phyloP scores from a whole-genome alignment of 1,139 yeast genomes.

The Sugiyamaella grinbergsii region DNA sequence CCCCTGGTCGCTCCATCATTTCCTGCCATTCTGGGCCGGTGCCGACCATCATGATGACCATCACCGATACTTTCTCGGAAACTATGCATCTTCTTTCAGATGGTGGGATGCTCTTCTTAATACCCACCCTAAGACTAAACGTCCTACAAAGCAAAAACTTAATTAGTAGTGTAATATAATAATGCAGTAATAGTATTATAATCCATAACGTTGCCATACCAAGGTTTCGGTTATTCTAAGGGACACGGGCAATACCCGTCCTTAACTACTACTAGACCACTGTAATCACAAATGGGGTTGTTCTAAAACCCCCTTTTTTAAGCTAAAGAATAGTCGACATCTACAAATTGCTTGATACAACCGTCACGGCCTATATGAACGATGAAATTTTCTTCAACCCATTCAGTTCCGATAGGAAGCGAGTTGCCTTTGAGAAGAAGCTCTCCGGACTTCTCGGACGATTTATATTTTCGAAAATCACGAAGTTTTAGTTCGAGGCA shows the following conservation, averaged over 20 bases:
- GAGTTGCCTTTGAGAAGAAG: constrained; percentile 37
- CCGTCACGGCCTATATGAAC: constrained; percentile 40
- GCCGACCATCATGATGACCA: constrained; percentile 98
- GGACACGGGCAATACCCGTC: too few species aligned
- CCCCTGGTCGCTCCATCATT: constrained; percentile 92
- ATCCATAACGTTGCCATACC: not conserved
- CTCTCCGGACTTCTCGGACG: constrained; percentile 32
- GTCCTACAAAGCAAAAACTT: constrained; percentile 24
- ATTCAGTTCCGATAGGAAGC: constrained; percentile 30
- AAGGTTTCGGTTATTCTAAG: too few species aligned
- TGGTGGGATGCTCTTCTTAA: constrained; percentile 87
- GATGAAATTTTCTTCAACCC: constrained; percentile 36
- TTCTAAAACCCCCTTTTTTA: not conserved
- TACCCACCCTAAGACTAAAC: constrained; percentile 48
- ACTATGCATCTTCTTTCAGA: constrained; percentile 90
- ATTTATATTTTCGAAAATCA: constrained; percentile 28
- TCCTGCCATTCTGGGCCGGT: constrained; percentile 96
- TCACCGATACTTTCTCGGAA: constrained; percentile 90
- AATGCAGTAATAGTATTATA: constrained; percentile 5
- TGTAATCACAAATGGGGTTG: not conserved
- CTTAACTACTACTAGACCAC: too few species aligned
- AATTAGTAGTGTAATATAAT: not conserved
- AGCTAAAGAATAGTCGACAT: constrained; percentile 6
- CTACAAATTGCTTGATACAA: constrained; percentile 43
- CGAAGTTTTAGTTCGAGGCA: constrained; percentile 37